These are phyloP conservation scores for Aspergillus versicolor DNA, from an alignment of 2,329 filamentous ascomycete species.

Conservation along the genomic window DNA sequence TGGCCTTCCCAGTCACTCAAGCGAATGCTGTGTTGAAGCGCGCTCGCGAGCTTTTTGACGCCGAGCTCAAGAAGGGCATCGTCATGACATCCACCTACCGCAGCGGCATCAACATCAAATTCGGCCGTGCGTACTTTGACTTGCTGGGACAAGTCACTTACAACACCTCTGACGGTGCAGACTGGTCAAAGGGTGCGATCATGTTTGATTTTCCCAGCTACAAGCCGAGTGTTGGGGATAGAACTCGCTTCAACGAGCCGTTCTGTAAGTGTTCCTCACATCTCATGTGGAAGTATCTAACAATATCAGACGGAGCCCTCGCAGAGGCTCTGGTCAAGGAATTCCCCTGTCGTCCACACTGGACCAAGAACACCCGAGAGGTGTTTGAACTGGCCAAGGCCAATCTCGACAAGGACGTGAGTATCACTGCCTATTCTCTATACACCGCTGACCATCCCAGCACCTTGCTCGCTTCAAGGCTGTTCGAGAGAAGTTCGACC, in stretches of 20 bases:
- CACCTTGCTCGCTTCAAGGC: conserved; percentile 15
- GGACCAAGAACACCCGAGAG: conserved; percentile 15
- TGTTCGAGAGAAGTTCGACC: conserved; percentile 10
- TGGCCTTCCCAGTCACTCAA: conserved; percentile 11
- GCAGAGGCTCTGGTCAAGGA: conserved; percentile 7
- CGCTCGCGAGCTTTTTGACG: conserved; percentile 12
- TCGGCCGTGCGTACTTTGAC: conserved; percentile 14
- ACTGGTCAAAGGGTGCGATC: conserved; percentile 14
- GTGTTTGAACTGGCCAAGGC: conserved; percentile 9
- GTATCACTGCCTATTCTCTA: background rate
- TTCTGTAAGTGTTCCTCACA: conserved; percentile 4
- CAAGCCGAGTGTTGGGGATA: conserved; percentile 7
- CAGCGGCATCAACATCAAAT: conserved; percentile 17
- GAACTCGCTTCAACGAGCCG: conserved; percentile 11
- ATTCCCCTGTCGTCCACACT: conserved; percentile 15
- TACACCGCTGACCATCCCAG: background rate
- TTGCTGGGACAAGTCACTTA: conserved; percentile 14
- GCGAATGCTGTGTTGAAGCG: conserved; percentile 12
- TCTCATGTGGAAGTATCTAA: background rate
- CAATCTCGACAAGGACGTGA: conserved; percentile 12
- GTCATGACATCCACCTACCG: conserved; percentile 16
- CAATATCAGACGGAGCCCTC: background rate
- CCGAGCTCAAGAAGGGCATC: conserved; percentile 6
- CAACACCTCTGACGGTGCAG: conserved; percentile 13
- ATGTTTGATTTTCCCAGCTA: conserved; percentile 16